Conservation (phyloP, 1,139 yeast species). For the Pichia cactophila region DNA sequence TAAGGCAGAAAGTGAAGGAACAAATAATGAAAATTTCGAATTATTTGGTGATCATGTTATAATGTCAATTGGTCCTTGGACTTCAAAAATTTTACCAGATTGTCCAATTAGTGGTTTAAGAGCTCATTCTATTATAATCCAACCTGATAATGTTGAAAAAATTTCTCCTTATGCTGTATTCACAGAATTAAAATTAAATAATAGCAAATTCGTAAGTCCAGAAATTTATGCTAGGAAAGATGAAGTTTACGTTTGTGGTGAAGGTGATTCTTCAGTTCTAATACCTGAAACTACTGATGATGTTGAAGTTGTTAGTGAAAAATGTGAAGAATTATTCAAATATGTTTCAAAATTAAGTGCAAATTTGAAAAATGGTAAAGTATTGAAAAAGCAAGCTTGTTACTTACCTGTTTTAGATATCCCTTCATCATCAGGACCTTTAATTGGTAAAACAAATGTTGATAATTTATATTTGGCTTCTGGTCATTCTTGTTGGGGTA, state of each 20-base stretch:
- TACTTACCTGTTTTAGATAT: slow-evolving; percentile 91
- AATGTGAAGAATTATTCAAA: slow-evolving; percentile 80
- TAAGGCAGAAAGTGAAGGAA: slow-evolving; percentile 31
- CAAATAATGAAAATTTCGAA: slow-evolving; percentile 29
- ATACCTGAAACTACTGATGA: slow-evolving; percentile 93
- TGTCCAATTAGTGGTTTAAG: slow-evolving; percentile 90
- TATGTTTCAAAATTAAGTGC: slow-evolving; percentile 77
- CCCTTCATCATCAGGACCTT: slow-evolving; percentile 87
- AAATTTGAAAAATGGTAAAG: slow-evolving; percentile 64
- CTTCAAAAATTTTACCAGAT: slow-evolving; percentile 78
- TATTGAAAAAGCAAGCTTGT: slow-evolving; percentile 86
- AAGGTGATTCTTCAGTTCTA: slow-evolving; percentile 84
- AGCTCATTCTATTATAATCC: slow-evolving; percentile 90
- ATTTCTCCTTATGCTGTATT: slow-evolving; percentile 92
- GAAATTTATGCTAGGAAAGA: slow-evolving; percentile 93
- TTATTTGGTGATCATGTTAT: slow-evolving; percentile 68
- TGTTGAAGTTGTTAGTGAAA: slow-evolving; percentile 78
- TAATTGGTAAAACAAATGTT: slow-evolving; percentile 88
- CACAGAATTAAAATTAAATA: slow-evolving; percentile 72
- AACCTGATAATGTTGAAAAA: slow-evolving; percentile 60
- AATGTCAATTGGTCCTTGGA: slow-evolving; percentile 95
- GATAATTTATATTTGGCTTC: slow-evolving; percentile 71
- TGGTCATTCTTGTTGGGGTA: slow-evolving; percentile 99
- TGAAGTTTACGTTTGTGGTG: slow-evolving; percentile 96
- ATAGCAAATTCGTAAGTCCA: slow-evolving; percentile 68